Base-by-base conservation (phyloP, 768 basidiomycete genomes). In the Multifurca ochricompacta region DNA sequence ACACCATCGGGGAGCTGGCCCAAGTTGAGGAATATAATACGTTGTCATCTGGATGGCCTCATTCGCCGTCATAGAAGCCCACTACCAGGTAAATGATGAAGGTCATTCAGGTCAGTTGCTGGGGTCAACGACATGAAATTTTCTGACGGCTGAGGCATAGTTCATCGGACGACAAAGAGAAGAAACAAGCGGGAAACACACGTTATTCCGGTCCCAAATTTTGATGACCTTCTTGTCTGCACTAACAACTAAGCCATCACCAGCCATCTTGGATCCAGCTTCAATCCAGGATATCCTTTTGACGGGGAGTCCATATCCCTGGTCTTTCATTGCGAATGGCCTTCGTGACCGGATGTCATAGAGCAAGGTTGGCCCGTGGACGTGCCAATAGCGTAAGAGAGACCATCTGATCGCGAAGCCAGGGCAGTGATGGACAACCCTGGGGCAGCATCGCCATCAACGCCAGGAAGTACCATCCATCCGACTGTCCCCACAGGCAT, bases 221-320 rank as follows among this genome's bases (percentile, higher is more conserved):
- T 99, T 99, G 64, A 97, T 79, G 25, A 99, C 95, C 68, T 98
- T 98, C 69, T 84, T 89, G 70, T 99, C 96, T 0, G 92, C 91
- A 67, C 87, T 94, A 50, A 94, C 73, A 16, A 99, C 79, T 74
- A 93, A 80, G 1, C 90, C 87, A 42, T 89, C 87, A 45, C 91
- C 91, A 2, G 86, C 87, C 82, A 87, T 90, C 61, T 77, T 75
- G 49, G 76, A 80, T 10, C 88, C 89, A 32, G 90, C 90, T 63
- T 94, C 89, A 18, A 97, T 80, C 96, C 96, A 99, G 14, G 76
- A 67, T 3, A 98, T 79, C 47, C 76, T 84, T 67, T 87, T 87
- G 30, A 99, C 75, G 0, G 94, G 87, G 41, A 97, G 70, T 1
- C 95, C 95, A 62, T 98, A 98, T 0, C 96, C 96, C 70, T 98